Evolutionary conservation across 2,329 filamentous ascomycete genomes (phyloP), one percentile per base, ranked within the genome.

Genomic region (Aspergillus ustus): DNA sequence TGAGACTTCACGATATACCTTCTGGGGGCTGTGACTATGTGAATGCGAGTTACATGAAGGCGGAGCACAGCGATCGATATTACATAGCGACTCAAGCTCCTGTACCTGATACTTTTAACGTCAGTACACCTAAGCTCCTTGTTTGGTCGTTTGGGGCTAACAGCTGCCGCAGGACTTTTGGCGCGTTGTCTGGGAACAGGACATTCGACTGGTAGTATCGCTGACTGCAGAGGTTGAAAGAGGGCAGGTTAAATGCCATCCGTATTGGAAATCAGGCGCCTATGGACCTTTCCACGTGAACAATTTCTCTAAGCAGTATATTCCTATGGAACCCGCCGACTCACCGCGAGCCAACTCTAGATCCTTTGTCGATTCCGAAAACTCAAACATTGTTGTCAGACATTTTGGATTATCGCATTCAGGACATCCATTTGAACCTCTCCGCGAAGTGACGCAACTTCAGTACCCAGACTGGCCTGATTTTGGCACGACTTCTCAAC

Each of bases 401-500:
- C 95, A 95, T 73, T 95, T 98, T 71, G 90, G 91, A 0, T 80
- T 99, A 29, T 89, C 88, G 1, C 92, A 98, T 73, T 81, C 87
- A 2, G 82, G 85, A 1, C 85, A 91, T 61, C 93, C 94, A 0
- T 97, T 97, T 72, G 87, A 88, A 20, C 91, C 92, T 0, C 90
- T 97, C 67, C 90, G 94, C 25, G 93, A 98, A 76, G 90, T 99
- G 64, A 97, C 93, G 0, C 95, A 99, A 69, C 81, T 99, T 15
- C 93, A 98, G 73, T 98, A 97, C 75, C 88, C 92, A 0, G 89
- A 90, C n/a, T 99, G 95, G 95, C 95, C 95, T 0, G 95, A 99
- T 72, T 97, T 98, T 76, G 95, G 95, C 20, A 90, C 93, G 0
- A 94, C 94, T 0, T 93, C 95, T 0, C 91, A 96, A 70, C 93